phyloP scores from a whole-genome alignment of 352 stramenopile species.

The Globisporangium camurandrum region DNA sequence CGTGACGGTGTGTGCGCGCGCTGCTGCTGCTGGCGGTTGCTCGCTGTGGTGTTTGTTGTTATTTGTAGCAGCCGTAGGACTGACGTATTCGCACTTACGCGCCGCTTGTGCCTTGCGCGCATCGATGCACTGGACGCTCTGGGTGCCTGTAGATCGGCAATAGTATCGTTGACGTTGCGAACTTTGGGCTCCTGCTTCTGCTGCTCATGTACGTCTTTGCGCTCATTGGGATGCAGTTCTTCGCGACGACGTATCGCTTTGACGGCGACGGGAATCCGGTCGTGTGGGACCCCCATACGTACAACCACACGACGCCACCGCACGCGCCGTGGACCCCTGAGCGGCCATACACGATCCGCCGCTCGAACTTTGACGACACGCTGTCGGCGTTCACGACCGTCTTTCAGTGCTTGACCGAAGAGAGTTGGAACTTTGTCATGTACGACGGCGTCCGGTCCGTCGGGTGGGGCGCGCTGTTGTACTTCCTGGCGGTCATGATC shows the following conservation, averaged over 20 bases:
- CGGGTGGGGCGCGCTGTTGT: constrained; percentile 29
- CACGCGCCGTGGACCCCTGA: constrained; percentile 37
- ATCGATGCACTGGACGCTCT: not conserved
- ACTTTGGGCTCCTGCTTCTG: constrained; percentile 83
- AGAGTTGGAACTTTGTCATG: constrained; percentile 88
- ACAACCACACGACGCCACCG: constrained; percentile 26
- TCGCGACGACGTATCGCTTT: constrained; percentile 83
- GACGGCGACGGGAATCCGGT: constrained; percentile 28
- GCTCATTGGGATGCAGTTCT: constrained; percentile 71
- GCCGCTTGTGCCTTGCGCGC: not conserved
- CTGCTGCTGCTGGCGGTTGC: not conserved
- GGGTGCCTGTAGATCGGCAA: constrained; percentile 36
- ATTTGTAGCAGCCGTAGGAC: not conserved
- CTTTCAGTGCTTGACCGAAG: constrained; percentile 83
- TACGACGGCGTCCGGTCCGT: constrained; percentile 59
- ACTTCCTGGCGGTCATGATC: constrained; percentile 63
- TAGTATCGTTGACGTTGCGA: constrained; percentile 75
- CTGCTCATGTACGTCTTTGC: constrained; percentile 89
- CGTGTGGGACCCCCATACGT: constrained; percentile 31
- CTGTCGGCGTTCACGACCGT: constrained; percentile 59
- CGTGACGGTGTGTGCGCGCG: constrained; percentile 27
- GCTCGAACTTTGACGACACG: constrained; percentile 55
- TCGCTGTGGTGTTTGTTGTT: not conserved
- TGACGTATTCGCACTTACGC: not conserved
- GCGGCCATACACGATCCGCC: constrained; percentile 25